Evolutionary conservation across 2,329 filamentous ascomycete genomes (phyloP).

Genomic region (Calonectria honghensis): DNA sequence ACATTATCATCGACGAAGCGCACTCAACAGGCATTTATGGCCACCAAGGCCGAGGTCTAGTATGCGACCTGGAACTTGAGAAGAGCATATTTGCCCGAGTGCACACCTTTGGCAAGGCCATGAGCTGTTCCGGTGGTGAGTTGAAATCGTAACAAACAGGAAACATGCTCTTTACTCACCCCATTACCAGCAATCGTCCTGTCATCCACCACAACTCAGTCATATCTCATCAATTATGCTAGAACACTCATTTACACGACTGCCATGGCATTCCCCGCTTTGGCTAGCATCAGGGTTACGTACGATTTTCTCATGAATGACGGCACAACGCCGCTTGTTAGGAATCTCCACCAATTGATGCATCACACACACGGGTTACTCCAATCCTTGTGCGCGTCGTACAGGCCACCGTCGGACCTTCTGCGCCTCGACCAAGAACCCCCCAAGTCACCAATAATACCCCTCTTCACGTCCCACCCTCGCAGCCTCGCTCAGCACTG

Average conservation of each 20-base stretch:
- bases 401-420: conserved; percentile 49
- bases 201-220: conserved; percentile 74
- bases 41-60: conserved; percentile 72
- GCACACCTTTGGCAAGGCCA: conserved; percentile 80
- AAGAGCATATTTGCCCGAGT: conserved; percentile 73
- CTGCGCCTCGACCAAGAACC: conserved; percentile 59
- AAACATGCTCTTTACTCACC: neutral
- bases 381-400: conserved; percentile 56
- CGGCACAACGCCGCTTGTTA: conserved; percentile 62
- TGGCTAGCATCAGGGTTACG: conserved; percentile 74
- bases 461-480: conserved; percentile 75
- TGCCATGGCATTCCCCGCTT: conserved; percentile 76
- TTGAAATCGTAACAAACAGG: conserved; percentile 31
- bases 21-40: conserved; percentile 80
- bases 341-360: conserved; percentile 58
- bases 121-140: conserved; percentile 82
- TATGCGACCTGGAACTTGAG: conserved; percentile 74
- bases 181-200: conserved; percentile 70
- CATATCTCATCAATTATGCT: conserved; percentile 85
- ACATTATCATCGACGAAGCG: conserved; percentile 81
- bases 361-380: conserved; percentile 69
- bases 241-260: conserved; percentile 86
- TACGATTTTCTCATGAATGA: conserved; percentile 75
- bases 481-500: conserved; percentile 76
- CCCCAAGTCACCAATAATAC: conserved; percentile 78